Percentiles rank a stretch among this genome's conserved stretches.
Conservation (phyloP, 768 basidiomycete species). For the Clitopilus passeckerianus region DNA sequence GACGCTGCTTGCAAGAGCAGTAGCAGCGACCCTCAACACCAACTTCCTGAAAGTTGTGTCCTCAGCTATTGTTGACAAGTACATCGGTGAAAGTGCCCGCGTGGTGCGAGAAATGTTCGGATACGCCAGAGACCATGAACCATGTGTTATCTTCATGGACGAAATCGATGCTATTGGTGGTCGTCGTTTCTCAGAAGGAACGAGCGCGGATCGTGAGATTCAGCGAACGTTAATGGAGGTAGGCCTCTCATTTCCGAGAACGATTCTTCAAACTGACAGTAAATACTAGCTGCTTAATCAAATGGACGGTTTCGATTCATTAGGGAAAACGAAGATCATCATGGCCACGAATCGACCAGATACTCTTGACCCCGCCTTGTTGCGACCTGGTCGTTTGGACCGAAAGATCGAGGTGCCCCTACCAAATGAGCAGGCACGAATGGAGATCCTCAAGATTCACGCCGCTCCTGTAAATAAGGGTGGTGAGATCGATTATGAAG, state of each 20-base stretch:
- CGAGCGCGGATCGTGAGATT: slow-evolving; percentile 97
- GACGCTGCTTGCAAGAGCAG: slow-evolving; percentile 90
- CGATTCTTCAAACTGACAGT: neutral
- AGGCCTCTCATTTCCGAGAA: slow-evolving; percentile 5
- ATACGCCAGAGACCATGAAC: slow-evolving; percentile 95
- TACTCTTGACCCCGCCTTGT: slow-evolving; percentile 92
- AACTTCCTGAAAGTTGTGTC: slow-evolving; percentile 99
- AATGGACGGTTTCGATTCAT: slow-evolving; percentile 99
- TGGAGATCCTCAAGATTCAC: slow-evolving; percentile 98
- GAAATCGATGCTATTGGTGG: slow-evolving; percentile 98
- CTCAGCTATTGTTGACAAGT: slow-evolving; percentile 96
- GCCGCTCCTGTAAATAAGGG: slow-evolving; percentile 90
- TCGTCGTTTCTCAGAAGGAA: slow-evolving; percentile 82
- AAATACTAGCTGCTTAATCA: slow-evolving; percentile 83
- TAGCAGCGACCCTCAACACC: slow-evolving; percentile 91
- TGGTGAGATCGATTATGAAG: slow-evolving; percentile 96
- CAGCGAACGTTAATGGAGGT: slow-evolving; percentile 97
- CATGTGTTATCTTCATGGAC: slow-evolving; percentile 98
- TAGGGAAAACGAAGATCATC: slow-evolving; percentile 93
- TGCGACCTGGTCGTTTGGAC: slow-evolving; percentile 94
- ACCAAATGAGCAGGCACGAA: slow-evolving; percentile 93
- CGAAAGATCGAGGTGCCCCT: slow-evolving; percentile 97
- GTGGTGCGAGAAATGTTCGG: slow-evolving; percentile 99
- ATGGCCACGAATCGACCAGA: slow-evolving; percentile 99
- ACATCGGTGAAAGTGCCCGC: slow-evolving; percentile 96